These are phyloP conservation scores for Aspergillus flavus DNA, from an alignment of 2,329 filamentous ascomycete species.

Conservation along the genomic window DNA sequence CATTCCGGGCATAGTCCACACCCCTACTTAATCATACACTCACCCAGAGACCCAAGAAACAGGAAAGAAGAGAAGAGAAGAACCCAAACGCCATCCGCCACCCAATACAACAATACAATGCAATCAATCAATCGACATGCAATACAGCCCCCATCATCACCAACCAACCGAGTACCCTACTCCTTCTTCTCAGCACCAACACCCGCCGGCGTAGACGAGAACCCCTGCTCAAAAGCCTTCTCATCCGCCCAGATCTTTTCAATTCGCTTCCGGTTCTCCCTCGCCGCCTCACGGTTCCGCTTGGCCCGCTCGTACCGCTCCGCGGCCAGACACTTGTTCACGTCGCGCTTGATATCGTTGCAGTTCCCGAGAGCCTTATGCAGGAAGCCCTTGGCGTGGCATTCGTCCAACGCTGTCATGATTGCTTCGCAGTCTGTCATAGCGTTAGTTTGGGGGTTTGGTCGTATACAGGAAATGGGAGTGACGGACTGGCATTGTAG, in stretches of 20 bases:
- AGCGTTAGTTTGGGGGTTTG: slow-evolving; percentile 3
- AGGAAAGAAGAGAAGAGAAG: background rate
- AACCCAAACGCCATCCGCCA: background rate
- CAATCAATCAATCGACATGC: background rate
- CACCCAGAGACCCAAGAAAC: background rate
- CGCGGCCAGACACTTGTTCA: slow-evolving; percentile 80
- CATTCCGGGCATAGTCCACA: background rate
- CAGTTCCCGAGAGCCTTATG: slow-evolving; percentile 91
- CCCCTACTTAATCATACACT: background rate
- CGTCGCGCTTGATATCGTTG: slow-evolving; percentile 79
- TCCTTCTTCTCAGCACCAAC: slow-evolving; percentile 8
- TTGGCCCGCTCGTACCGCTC: slow-evolving; percentile 79
- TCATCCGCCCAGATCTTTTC: slow-evolving; percentile 75
- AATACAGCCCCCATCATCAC: slow-evolving; percentile 6
- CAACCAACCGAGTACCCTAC: background rate
- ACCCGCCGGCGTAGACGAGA: background rate
- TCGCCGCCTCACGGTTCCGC: slow-evolving; percentile 71
- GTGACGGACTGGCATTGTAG: slow-evolving; percentile 75
- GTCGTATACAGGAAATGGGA: background rate
- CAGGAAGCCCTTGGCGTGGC: slow-evolving; percentile 87
- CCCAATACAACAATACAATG: background rate
- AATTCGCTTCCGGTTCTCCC: slow-evolving; percentile 71
- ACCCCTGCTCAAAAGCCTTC: slow-evolving; percentile 28
- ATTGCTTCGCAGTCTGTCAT: slow-evolving; percentile 85
- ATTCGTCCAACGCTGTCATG: slow-evolving; percentile 92